Evolutionary conservation across 2,329 filamentous ascomycete genomes (phyloP).

Genomic region (Biscogniauxia sp.): DNA sequence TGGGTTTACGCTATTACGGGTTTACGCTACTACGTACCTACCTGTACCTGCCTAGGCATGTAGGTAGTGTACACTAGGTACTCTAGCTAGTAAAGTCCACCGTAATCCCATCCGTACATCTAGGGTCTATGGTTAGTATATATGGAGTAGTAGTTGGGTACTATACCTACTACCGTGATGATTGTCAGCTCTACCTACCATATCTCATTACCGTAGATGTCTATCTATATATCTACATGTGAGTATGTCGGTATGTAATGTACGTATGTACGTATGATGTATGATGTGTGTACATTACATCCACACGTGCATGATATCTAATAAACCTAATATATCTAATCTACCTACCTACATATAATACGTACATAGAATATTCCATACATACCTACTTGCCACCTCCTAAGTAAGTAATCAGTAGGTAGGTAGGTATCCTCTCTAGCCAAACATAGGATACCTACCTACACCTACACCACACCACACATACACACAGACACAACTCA

Average conservation of each 20-base stretch:
- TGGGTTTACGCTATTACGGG: too few relatives aligned
- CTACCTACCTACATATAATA: neutral
- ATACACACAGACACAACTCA: too few relatives aligned
- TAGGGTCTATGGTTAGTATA: neutral
- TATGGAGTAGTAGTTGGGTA: neutral
- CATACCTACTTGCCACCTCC: neutral
- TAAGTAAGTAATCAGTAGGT: too few relatives aligned
- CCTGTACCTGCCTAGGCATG: too few relatives aligned
- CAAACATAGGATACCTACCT: too few relatives aligned
- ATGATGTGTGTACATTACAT: neutral
- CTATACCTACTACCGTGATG: neutral
- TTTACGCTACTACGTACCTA: too few relatives aligned
- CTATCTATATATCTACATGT: neutral
- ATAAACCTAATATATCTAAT: neutral
- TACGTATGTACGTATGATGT: neutral
- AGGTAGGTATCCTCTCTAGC: too few relatives aligned
- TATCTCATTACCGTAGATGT: neutral
- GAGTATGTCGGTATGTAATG: neutral
- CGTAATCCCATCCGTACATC: neutral
- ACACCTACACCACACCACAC: too few relatives aligned
- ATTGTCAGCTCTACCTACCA: neutral
- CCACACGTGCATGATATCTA: neutral
- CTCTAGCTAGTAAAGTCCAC: neutral
- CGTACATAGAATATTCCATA: neutral
- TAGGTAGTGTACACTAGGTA: too few relatives aligned